Conservation (phyloP, 495 filamentous ascomycete genomes). For the Antarctomyces pellizariae region DNA sequence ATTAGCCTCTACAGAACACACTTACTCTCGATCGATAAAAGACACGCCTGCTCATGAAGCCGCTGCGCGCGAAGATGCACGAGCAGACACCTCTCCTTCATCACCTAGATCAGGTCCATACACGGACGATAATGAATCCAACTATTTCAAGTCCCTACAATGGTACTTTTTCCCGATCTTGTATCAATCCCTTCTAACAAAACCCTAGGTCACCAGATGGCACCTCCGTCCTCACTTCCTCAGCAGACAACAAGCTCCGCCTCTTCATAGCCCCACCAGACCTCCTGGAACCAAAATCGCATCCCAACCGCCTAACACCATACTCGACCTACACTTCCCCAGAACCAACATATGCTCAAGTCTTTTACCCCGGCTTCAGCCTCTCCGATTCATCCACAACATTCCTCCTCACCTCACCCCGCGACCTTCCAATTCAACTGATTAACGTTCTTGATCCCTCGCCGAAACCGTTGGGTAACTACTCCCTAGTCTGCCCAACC, state of each 20-base stretch:
- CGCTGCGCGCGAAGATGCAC: neutral
- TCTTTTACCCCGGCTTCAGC: constrained; percentile 50
- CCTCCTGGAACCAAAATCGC: constrained; percentile 32
- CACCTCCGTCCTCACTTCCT: constrained; percentile 54
- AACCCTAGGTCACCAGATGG: constrained; percentile 50
- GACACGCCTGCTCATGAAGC: constrained; percentile 8
- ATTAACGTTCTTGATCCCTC: constrained; percentile 17
- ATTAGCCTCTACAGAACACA: constrained; percentile 19
- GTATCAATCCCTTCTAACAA: neutral
- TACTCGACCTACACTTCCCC: constrained; percentile 36
- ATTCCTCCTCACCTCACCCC: constrained; percentile 37
- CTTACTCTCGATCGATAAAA: constrained; percentile 11
- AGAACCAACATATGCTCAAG: constrained; percentile 45
- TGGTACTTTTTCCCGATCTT: constrained; percentile 18
- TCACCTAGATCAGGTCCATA: neutral
- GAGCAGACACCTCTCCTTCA: neutral
- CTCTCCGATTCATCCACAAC: constrained; percentile 42
- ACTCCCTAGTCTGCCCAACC: constrained; percentile 44
- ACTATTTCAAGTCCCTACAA: constrained; percentile 36
- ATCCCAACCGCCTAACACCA: constrained; percentile 27
- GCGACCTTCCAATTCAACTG: constrained; percentile 58
- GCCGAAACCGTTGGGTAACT: constrained; percentile 27
- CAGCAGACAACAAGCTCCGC: constrained; percentile 39
- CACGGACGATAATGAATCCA: constrained; percentile 7
- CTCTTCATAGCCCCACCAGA: constrained; percentile 51